Percentiles rank a stretch among this genome's conserved stretches.
phyloP scores from a whole-genome alignment of 106 monocot species.

The Amphibolis antarctica region DNA sequence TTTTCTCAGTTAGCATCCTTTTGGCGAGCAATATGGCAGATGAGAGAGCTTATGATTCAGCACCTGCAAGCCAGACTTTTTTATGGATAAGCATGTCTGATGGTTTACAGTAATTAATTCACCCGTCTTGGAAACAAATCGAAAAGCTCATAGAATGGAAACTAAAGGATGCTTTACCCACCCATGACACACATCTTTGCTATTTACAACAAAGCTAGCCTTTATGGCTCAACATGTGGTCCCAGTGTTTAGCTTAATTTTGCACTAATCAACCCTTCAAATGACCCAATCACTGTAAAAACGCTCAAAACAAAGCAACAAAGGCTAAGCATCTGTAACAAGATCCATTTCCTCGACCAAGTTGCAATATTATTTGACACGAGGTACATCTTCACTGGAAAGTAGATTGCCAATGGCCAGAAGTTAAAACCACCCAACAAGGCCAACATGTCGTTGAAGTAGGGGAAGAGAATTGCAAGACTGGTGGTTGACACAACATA shows the following conservation, averaged over 20 bases:
- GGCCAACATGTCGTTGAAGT: constrained; percentile 8
- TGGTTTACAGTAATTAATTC: no score
- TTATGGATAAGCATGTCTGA: no score
- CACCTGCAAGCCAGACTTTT: no score
- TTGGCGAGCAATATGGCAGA: no score
- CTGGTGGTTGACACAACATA: constrained; percentile 2
- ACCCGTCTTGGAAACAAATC: no score
- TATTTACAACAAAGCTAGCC: no score
- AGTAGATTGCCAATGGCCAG: constrained; percentile 4
- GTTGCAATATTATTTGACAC: background rate
- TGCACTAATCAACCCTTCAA: background rate
- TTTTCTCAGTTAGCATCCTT: no score
- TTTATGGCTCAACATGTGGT: background rate
- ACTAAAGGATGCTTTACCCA: no score
- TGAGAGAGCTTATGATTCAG: no score
- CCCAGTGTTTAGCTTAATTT: background rate
- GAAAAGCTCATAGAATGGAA: no score
- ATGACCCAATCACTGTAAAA: background rate
- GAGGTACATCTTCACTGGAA: constrained; percentile 9
- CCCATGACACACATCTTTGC: no score
- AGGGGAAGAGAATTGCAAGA: constrained; percentile 6
- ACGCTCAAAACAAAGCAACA: background rate
- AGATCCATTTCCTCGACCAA: constrained; percentile 5
- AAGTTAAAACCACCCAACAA: constrained; percentile 2
- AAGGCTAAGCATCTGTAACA: background rate